Percentiles rank a stretch among this genome's conserved stretches.
These are phyloP conservation scores for Colletotrichum sp. DNA, from an alignment of 2,329 filamentous ascomycete species.

Conservation along the genomic window DNA sequence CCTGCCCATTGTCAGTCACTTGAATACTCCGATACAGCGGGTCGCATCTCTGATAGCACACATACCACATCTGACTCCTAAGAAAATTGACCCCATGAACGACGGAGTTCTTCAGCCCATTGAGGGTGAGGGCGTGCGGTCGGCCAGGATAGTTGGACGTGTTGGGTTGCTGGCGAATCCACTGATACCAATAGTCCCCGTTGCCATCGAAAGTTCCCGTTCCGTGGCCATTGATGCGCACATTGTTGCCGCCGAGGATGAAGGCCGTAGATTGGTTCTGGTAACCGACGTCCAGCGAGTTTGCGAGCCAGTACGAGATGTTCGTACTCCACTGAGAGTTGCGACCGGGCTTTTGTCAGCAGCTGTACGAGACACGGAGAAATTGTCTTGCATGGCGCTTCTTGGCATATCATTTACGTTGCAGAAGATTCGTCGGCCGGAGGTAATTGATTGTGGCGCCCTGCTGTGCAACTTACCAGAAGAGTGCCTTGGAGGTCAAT, in stretches of 20 bases:
- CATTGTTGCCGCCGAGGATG: constrained; percentile 50
- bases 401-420: not conserved
- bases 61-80: constrained; percentile 57
- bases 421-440: fast-evolving
- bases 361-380: not conserved
- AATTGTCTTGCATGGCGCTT: not conserved
- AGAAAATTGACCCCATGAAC: constrained; percentile 50
- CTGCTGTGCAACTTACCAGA: not conserved
- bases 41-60: not conserved
- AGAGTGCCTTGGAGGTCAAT: constrained; percentile 1
- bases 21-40: not conserved
- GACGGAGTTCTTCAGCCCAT: constrained; percentile 45
- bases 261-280: constrained; percentile 53
- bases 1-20: not conserved
- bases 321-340: constrained; percentile 35
- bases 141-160: constrained; percentile 44
- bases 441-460: not conserved
- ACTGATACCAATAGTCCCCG: constrained; percentile 57
- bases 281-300: constrained; percentile 47
- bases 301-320: constrained; percentile 48
- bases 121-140: constrained; percentile 54
- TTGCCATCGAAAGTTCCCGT: constrained; percentile 55
- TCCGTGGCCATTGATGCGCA: constrained; percentile 48
- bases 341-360: not conserved
- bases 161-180: constrained; percentile 32